Percentiles rank a stretch among this genome's conserved stretches.
Conservation (phyloP, 2,329 filamentous ascomycete genomes). For the Trichoderma sp. region DNA sequence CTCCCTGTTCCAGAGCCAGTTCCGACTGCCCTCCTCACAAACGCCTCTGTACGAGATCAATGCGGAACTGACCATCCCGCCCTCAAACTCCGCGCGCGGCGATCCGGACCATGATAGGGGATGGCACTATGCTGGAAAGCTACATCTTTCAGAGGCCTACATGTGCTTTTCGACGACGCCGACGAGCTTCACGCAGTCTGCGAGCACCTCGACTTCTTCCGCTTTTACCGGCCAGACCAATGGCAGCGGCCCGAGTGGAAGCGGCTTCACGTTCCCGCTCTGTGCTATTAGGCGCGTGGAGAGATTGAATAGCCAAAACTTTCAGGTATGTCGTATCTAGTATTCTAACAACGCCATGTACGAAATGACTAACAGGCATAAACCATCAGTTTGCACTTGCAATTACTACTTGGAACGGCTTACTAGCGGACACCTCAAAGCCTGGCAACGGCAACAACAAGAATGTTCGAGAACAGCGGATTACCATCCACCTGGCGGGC, state of each 20-base stretch:
- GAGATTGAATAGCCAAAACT: slow-evolving; percentile 87
- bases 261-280: slow-evolving; percentile 92
- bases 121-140: slow-evolving; percentile 87
- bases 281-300: slow-evolving; percentile 92
- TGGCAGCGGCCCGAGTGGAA: slow-evolving; percentile 87
- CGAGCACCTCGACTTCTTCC: slow-evolving; percentile 77
- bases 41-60: slow-evolving; percentile 95
- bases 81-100: slow-evolving; percentile 67
- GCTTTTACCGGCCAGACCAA: slow-evolving; percentile 91
- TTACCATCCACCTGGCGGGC: slow-evolving; percentile 88
- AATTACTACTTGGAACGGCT: slow-evolving; percentile 90
- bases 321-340: slow-evolving; percentile 53
- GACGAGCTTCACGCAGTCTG: slow-evolving; percentile 79
- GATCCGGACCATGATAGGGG: slow-evolving; percentile 72
- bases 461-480: slow-evolving; percentile 68
- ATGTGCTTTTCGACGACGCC: slow-evolving; percentile 96
- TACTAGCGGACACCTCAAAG: slow-evolving; percentile 59
- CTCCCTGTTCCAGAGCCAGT: slow-evolving; percentile 91
- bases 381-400: slow-evolving; percentile 75
- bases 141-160: slow-evolving; percentile 92
- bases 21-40: slow-evolving; percentile 89
- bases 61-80: slow-evolving; percentile 87
- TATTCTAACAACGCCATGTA: neutral
- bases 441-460: slow-evolving; percentile 44
- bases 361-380: neutral